Evolutionary conservation across 441 rosid species (phyloP).

Genomic region (Gossypium gossypioides): DNA sequence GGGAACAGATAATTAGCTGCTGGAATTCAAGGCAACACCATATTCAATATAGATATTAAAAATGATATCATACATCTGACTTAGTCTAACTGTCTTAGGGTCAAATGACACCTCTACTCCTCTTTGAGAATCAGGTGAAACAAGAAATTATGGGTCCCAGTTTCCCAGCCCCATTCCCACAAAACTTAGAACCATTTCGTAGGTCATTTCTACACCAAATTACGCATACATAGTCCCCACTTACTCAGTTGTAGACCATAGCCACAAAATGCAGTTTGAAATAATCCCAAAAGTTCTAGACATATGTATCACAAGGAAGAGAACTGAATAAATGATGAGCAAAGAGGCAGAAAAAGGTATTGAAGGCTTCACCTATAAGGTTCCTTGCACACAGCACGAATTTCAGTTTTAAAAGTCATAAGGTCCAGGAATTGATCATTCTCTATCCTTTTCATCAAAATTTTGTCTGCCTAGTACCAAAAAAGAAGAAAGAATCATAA

Average conservation of each 20-base stretch:
- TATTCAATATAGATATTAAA: background rate
- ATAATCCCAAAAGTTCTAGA: background rate
- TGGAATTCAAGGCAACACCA: constrained; percentile 1
- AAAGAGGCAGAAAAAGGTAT: constrained; percentile 15
- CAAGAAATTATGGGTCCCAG: background rate
- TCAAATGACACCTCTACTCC: background rate
- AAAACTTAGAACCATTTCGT: background rate
- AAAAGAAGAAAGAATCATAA: background rate
- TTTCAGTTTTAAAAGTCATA: constrained; percentile 75
- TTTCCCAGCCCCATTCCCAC: background rate
- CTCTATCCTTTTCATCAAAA: constrained; percentile 81
- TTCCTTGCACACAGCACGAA: constrained; percentile 75
- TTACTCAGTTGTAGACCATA: background rate
- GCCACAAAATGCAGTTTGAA: constrained; percentile 2
- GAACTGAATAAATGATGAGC: background rate
- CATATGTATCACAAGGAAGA: background rate
- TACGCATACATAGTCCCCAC: background rate
- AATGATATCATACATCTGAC: background rate
- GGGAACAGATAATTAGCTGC: background rate
- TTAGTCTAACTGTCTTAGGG: background rate
- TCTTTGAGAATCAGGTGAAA: background rate
- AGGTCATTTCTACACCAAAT: background rate
- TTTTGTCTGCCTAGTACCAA: constrained; percentile 62
- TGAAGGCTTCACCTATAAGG: constrained; percentile 66
- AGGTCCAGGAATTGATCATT: constrained; percentile 90